Conservation (phyloP, 2,329 filamentous ascomycete genomes). For the Thermoascus crustaceus region DNA sequence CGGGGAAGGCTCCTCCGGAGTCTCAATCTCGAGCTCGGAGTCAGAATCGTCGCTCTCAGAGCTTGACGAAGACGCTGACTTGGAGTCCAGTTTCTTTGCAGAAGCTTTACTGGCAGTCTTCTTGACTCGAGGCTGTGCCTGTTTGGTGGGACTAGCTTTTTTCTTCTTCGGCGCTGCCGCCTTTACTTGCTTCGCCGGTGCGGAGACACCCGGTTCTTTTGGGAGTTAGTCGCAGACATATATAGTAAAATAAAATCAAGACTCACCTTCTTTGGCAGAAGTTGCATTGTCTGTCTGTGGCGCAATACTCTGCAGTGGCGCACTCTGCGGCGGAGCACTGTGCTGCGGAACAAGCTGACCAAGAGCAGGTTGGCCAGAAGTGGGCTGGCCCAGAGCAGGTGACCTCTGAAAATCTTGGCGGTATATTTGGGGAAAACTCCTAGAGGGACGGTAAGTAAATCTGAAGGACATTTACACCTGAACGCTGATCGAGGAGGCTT, state of each 20-base stretch:
- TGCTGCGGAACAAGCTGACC: neutral
- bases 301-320: neutral
- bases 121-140: constrained; percentile 10
- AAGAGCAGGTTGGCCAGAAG: neutral
- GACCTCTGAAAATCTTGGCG: constrained; percentile 9
- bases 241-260: neutral
- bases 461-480: neutral
- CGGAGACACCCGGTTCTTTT: constrained; percentile 2
- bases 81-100: constrained; percentile 17
- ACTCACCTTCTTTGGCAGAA: neutral
- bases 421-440: constrained; percentile 20
- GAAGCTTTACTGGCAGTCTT: constrained; percentile 15
- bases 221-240: neutral
- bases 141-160: constrained; percentile 16
- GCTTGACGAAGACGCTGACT: constrained; percentile 35
- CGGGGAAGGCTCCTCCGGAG: constrained; percentile 47
- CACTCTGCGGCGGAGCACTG: neutral
- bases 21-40: constrained; percentile 44
- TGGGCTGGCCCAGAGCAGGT: neutral
- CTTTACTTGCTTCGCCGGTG: constrained; percentile 12
- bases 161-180: constrained; percentile 12
- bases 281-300: neutral
- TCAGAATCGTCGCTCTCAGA: constrained; percentile 45
- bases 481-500: constrained; percentile 6
- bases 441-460: neutral